Conservation (phyloP, 2,329 filamentous ascomycete genomes). For the Xylariaceae sp. region DNA sequence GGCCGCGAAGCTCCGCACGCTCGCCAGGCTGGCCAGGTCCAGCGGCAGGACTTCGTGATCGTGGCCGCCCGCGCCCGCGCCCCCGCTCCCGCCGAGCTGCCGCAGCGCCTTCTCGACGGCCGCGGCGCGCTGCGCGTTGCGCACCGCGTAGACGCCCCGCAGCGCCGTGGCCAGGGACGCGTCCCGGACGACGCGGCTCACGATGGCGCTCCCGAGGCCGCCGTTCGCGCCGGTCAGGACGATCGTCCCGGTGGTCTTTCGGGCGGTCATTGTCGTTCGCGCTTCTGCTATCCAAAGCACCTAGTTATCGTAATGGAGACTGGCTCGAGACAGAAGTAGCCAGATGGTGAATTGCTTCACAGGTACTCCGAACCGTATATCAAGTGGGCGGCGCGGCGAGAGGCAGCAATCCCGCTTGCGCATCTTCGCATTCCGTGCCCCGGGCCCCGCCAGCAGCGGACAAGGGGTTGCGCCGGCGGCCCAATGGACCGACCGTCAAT, state of each 20-base stretch:
- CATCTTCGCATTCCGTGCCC: too few species aligned
- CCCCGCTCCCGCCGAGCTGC: too few species aligned
- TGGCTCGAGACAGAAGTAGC: too few species aligned
- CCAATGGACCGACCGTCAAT: too few species aligned
- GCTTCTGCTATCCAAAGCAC: too few species aligned
- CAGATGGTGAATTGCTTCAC: too few species aligned
- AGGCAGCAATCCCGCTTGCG: too few species aligned
- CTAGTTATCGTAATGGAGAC: too few species aligned
- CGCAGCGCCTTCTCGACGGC: neutral
- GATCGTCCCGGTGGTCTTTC: slow-evolving; percentile 2
- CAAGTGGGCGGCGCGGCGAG: neutral
- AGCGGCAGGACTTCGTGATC: slow-evolving; percentile 5
- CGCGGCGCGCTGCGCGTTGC: neutral
- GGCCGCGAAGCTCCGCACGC: slow-evolving; percentile 3
- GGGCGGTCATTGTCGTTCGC: too few species aligned
- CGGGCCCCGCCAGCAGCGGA: too few species aligned
- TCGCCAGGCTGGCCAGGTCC: slow-evolving; percentile 5
- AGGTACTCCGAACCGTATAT: neutral
- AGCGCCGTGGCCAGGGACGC: slow-evolving; percentile 1
- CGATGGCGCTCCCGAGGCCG: slow-evolving; percentile 10
- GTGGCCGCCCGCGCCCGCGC: neutral
- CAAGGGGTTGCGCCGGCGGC: too few species aligned
- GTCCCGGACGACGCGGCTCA: neutral
- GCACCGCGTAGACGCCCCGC: slow-evolving; percentile 6
- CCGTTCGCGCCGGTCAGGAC: slow-evolving; percentile 14